phyloP scores from a whole-genome alignment of 148 eudicot species.

The Spergularia bocconei region DNA sequence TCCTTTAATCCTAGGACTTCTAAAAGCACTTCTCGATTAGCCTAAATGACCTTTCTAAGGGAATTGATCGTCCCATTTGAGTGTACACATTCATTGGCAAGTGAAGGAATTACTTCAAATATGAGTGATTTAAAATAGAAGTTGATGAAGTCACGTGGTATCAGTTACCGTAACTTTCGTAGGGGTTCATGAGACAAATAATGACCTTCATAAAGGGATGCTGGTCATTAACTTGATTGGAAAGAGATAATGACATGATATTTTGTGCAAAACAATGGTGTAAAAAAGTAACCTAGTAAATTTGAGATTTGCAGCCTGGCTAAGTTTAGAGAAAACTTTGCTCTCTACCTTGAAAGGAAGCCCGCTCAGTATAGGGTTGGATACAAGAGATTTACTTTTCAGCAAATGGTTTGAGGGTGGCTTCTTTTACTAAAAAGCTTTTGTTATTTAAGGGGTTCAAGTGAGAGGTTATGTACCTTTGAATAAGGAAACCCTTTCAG shows the following conservation, averaged over 20 bases:
- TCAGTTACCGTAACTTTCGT: not conserved
- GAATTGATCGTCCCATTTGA: too few species aligned
- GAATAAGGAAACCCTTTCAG: not conserved
- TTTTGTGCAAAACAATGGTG: not conserved
- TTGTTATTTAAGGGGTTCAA: not conserved
- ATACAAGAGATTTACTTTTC: not conserved
- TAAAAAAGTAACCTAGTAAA: not conserved
- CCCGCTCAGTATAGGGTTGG: not conserved
- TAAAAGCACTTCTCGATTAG: too few species aligned
- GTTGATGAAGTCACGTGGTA: not conserved
- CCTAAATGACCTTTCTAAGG: too few species aligned
- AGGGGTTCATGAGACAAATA: not conserved
- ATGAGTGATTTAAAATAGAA: too few species aligned
- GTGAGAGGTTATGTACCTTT: not conserved
- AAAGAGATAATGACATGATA: not conserved
- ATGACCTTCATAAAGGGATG: not conserved
- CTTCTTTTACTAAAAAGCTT: not conserved
- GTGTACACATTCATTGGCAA: too few species aligned
- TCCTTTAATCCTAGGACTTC: too few species aligned
- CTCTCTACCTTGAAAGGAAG: not conserved
- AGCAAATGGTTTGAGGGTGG: not conserved
- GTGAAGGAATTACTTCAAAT: too few species aligned
- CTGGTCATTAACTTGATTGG: not conserved
- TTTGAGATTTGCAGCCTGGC: not conserved
- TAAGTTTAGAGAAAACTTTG: not conserved